phyloP scores from a whole-genome alignment of 805 yeast genomes.

The Lachancea fermentati region DNA sequence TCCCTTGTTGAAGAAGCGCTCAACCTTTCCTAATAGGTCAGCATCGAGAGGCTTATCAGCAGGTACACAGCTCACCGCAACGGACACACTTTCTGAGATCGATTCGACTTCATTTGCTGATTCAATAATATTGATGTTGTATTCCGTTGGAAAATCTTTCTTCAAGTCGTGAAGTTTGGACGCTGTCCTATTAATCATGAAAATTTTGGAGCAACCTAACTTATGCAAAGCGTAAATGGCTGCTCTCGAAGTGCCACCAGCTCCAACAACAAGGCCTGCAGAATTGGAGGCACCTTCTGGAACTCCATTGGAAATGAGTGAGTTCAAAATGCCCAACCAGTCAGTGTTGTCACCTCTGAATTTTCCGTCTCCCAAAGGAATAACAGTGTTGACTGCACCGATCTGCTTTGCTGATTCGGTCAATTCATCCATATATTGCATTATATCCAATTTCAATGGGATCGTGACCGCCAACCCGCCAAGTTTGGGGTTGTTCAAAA shows the following conservation, averaged over 20 bases:
- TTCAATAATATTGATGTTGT: conserved; percentile 54
- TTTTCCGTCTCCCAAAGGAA: conserved; percentile 43
- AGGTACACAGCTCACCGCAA: conserved; percentile 78
- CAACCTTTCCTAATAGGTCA: conserved; percentile 42
- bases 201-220: conserved; percentile 73
- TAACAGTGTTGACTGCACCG: conserved; percentile 92
- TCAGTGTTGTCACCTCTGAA: conserved; percentile 89
- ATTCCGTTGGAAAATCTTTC: conserved; percentile 52
- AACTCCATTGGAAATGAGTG: conserved; percentile 61
- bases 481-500: conserved; percentile 48
- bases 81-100: conserved; percentile 40
- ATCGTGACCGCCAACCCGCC: conserved; percentile 97
- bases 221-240: conserved; percentile 80
- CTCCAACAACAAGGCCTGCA: conserved; percentile 82
- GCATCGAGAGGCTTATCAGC: conserved; percentile 68
- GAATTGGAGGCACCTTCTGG: conserved; percentile 37
- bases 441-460: conserved; percentile 81
- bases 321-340: conserved; percentile 79
- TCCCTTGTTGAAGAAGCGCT: conserved; percentile 42
- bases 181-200: conserved; percentile 73
- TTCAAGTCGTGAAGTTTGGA: conserved; percentile 58
- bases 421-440: conserved; percentile 57
- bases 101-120: conserved; percentile 40
- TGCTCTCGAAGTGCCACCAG: conserved; percentile 97
- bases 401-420: conserved; percentile 74